Conservation (phyloP, 2,329 filamentous ascomycete genomes). For the Madurella mycetomatis region DNA sequence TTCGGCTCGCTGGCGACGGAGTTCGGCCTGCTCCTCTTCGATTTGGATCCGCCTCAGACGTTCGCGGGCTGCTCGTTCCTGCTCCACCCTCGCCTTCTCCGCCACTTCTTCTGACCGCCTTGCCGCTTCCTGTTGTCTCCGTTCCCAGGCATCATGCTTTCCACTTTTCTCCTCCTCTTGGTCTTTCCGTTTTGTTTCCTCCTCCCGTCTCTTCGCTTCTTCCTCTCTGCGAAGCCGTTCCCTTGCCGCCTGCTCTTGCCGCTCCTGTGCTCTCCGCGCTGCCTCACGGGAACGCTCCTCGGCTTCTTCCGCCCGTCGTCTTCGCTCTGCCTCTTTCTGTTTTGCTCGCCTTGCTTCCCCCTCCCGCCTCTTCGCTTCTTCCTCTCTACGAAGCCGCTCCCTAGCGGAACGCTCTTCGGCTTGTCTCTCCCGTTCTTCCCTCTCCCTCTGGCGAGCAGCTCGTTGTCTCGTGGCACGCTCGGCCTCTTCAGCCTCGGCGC, state of each 20-base stretch:
- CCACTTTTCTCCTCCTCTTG: neutral
- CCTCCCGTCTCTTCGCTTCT: neutral
- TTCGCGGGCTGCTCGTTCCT: neutral
- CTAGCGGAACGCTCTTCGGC: neutral
- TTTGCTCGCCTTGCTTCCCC: neutral
- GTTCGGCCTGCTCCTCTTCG: neutral
- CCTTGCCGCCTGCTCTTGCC: neutral
- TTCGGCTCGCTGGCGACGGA: neutral
- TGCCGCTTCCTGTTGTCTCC: neutral
- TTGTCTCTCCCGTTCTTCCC: neutral
- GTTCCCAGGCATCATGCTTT: neutral
- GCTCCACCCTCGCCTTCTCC: neutral
- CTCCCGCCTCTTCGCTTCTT: neutral
- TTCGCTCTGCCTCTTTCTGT: neutral
- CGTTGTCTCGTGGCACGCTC: neutral
- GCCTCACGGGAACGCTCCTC: neutral
- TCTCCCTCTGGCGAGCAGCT: neutral
- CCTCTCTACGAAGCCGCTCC: neutral
- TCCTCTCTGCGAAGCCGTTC: neutral
- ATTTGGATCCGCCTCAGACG: neutral
- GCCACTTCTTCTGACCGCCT: neutral
- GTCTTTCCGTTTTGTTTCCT: neutral
- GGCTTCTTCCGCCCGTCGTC: neutral
- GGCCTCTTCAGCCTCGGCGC: neutral
- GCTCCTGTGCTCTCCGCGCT: neutral